A percentile compares a stretch with the other conserved stretches of the same genome.
phyloP scores from a whole-genome alignment of 805 yeast species.

The Starmerella floris region DNA sequence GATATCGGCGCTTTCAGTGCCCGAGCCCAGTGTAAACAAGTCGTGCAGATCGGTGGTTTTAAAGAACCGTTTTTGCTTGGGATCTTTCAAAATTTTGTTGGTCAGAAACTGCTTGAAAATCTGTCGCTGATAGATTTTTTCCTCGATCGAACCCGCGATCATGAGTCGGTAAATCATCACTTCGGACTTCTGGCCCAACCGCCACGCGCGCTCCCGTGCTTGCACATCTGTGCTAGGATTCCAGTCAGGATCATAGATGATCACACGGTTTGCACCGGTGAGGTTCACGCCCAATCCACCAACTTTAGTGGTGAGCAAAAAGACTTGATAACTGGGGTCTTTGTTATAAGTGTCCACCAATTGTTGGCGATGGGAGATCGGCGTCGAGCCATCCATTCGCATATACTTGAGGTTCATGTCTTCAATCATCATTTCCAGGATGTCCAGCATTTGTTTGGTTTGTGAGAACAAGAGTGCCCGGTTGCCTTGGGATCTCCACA shows the following conservation, averaged over 20 bases:
- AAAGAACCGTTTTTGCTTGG: slow-evolving; percentile 85
- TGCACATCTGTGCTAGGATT: slow-evolving; percentile 95
- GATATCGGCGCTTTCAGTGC: slow-evolving; percentile 55
- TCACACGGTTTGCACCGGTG: slow-evolving; percentile 90
- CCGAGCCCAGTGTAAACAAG: slow-evolving; percentile 62
- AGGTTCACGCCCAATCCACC: slow-evolving; percentile 92
- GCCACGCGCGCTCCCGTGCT: slow-evolving; percentile 95
- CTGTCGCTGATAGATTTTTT: slow-evolving; percentile 91
- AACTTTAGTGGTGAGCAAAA: slow-evolving; percentile 80
- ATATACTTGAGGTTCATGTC: slow-evolving; percentile 39
- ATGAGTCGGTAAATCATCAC: slow-evolving; percentile 81
- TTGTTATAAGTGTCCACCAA: slow-evolving; percentile 72
- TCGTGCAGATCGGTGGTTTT: slow-evolving; percentile 87
- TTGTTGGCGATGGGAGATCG: slow-evolving; percentile 58
- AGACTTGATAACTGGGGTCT: slow-evolving; percentile 44
- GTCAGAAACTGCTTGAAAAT: slow-evolving; percentile 89
- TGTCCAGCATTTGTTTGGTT: slow-evolving; percentile 85
- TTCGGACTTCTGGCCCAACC: slow-evolving; percentile 86
- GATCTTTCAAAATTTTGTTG: slow-evolving; percentile 87
- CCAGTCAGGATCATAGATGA: slow-evolving; percentile 96
- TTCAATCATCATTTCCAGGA: slow-evolving; percentile 54
- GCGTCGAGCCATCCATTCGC: slow-evolving; percentile 91
- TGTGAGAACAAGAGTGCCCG: slow-evolving; percentile 81
- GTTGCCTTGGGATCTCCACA: slow-evolving; percentile 69
- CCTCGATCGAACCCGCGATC: slow-evolving; percentile 93